Evolutionary conservation across 306 rosid species (phyloP).

Genomic region (Canavalia gladiata): DNA sequence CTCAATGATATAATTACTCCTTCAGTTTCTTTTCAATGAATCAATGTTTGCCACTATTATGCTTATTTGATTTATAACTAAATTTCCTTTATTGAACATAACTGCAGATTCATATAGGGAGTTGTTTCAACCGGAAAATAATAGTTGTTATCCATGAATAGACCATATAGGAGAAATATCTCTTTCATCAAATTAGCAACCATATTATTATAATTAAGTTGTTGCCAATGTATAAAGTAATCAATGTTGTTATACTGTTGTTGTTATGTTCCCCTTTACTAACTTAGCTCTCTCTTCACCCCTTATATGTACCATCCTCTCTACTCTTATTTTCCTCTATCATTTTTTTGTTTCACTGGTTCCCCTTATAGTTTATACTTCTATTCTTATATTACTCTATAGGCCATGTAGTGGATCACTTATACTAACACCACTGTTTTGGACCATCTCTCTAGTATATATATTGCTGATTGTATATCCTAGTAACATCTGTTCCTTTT

Average conservation of each 20-base stretch:
- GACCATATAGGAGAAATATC: no score
- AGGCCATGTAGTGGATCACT: constrained; percentile 52
- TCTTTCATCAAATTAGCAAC: no score
- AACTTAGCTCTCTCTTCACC: constrained; percentile 37
- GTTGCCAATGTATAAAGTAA: constrained; percentile 62
- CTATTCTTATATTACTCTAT: constrained; percentile 23
- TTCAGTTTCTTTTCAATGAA: constrained; percentile 22
- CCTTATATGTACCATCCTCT: constrained; percentile 37
- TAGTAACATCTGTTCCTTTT: constrained; percentile 52
- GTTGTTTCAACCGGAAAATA: no score
- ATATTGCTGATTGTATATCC: constrained; percentile 51
- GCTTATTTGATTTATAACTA: constrained; percentile 7
- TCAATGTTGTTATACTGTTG: constrained; percentile 58
- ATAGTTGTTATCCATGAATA: no score
- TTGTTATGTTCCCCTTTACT: constrained; percentile 55
- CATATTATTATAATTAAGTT: constrained; percentile 27
- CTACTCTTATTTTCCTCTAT: constrained; percentile 34
- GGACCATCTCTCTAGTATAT: constrained; percentile 45
- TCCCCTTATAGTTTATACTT: constrained; percentile 46
- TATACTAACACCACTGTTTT: constrained; percentile 61
- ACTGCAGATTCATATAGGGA: neutral
- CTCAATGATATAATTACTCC: neutral
- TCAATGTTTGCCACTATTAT: constrained; percentile 13
- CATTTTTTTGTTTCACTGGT: constrained; percentile 40
- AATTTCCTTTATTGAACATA: constrained; percentile 33